Percentiles rank a stretch among this genome's conserved stretches.
These are phyloP conservation scores for Paxillus rubicundulus DNA, from an alignment of 768 basidiomycete species.

Conservation along the genomic window DNA sequence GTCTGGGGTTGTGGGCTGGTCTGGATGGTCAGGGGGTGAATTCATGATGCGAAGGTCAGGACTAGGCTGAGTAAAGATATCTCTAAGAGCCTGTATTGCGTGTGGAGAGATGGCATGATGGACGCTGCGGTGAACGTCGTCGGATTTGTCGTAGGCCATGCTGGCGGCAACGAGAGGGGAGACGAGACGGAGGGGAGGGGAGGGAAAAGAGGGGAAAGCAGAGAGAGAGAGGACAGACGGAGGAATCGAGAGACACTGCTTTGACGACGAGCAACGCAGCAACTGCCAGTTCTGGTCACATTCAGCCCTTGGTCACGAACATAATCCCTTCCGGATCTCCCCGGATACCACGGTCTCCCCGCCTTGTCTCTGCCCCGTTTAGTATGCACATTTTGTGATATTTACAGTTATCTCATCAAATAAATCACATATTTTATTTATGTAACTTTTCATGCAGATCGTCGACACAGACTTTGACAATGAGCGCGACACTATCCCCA, in stretches of 20 bases:
- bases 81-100: conserved; percentile 2
- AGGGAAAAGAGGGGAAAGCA: background rate
- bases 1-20: conserved; percentile 43
- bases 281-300: background rate
- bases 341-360: background rate
- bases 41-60: background rate
- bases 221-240: background rate
- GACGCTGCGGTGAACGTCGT: background rate
- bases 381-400: too few relatives aligned
- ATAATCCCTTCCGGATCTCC: conserved; percentile 8
- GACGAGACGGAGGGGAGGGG: background rate
- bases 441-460: too few relatives aligned
- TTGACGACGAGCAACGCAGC: conserved; percentile 3
- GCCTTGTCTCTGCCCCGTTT: too few relatives aligned
- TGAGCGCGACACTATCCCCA: conserved; percentile 51
- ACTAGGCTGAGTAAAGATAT: conserved; percentile 2
- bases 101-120: conserved; percentile 1
- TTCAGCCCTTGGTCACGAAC: conserved; percentile 8
- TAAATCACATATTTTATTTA: background rate
- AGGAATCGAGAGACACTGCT: background rate
- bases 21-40: conserved; percentile 15
- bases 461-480: conserved; percentile 19
- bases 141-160: conserved; percentile 3
- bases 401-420: too few relatives aligned
- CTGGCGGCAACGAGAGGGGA: conserved; percentile 6